Conservation (phyloP, 441 rosid species). For the Pelargonium cotyledonis region DNA sequence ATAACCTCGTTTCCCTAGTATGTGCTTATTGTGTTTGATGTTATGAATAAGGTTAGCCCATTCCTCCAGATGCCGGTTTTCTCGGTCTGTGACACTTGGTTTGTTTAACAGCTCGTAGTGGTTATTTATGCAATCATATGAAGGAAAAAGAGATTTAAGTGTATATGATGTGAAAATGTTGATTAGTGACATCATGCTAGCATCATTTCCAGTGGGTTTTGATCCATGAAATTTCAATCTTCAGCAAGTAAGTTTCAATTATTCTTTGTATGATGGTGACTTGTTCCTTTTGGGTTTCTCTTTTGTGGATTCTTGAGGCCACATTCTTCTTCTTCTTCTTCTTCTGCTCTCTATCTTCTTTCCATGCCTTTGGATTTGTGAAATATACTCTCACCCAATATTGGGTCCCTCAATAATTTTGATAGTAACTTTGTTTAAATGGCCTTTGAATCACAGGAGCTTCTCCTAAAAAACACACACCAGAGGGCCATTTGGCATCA, state of each 20-base stretch:
- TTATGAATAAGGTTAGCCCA: no score
- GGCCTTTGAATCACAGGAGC: slow-evolving; percentile 64
- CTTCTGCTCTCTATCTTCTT: slow-evolving; percentile 26
- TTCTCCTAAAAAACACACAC: slow-evolving; percentile 31
- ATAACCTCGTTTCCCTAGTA: no score
- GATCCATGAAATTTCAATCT: slow-evolving; percentile 3
- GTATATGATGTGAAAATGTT: not conserved
- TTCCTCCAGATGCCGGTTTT: no score
- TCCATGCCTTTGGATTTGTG: slow-evolving; percentile 38
- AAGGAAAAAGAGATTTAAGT: not conserved
- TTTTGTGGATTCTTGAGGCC: slow-evolving; percentile 50
- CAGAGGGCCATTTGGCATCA: slow-evolving; percentile 44
- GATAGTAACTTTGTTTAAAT: slow-evolving; percentile 47
- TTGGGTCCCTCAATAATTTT: slow-evolving; percentile 64
- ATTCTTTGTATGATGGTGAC: slow-evolving; percentile 39
- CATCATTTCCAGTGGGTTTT: slow-evolving; percentile 28
- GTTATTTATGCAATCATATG: not conserved
- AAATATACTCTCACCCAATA: slow-evolving; percentile 24
- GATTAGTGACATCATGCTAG: slow-evolving; percentile 34
- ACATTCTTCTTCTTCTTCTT: slow-evolving; percentile 29
- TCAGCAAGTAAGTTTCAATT: slow-evolving; percentile 16
- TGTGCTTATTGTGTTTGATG: no score
- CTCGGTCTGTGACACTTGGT: no score
- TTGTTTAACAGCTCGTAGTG: not conserved
- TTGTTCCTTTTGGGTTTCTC: slow-evolving; percentile 33